Evolutionary conservation across 345 rosid genomes (phyloP).

Genomic region (Pistacia vera): DNA sequence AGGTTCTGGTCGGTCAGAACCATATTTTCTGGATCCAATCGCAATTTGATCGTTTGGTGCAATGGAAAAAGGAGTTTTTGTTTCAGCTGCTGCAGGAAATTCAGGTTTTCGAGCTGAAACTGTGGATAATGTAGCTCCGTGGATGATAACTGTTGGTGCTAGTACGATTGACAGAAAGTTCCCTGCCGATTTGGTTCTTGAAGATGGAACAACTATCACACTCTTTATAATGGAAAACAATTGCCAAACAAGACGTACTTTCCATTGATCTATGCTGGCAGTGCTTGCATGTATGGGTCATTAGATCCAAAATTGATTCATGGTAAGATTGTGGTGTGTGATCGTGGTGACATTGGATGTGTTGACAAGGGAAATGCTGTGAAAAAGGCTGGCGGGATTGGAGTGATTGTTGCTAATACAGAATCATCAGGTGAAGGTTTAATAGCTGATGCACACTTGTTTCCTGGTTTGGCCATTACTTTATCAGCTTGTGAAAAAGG

Average conservation of each 20-base stretch:
- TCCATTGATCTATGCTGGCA: slow-evolving; percentile 12
- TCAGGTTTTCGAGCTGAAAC: background rate
- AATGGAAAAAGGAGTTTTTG: slow-evolving; percentile 27
- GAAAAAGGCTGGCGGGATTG: slow-evolving; percentile 23
- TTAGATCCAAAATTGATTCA: slow-evolving; percentile 3
- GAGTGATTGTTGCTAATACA: slow-evolving; percentile 16
- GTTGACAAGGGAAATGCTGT: background rate
- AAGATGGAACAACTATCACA: background rate
- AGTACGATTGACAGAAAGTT: slow-evolving; percentile 31
- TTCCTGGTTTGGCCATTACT: slow-evolving; percentile 34
- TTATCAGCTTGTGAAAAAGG: slow-evolving; percentile 21
- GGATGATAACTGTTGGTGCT: slow-evolving; percentile 37
- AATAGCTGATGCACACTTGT: slow-evolving; percentile 28
- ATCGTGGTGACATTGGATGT: background rate
- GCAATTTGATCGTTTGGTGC: slow-evolving; percentile 33
- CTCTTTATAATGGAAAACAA: slow-evolving; percentile 21
- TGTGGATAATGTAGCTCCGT: slow-evolving; percentile 25
- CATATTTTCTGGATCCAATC: slow-evolving; percentile 1
- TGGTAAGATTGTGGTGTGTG: slow-evolving; percentile 33
- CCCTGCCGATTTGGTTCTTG: slow-evolving; percentile 22
- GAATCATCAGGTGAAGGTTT: slow-evolving; percentile 29
- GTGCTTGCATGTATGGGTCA: slow-evolving; percentile 3
- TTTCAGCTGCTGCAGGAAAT: slow-evolving; percentile 24
- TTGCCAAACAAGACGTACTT: background rate
- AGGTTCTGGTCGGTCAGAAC: background rate